Conservation (phyloP, 2,329 filamentous ascomycete species). For the Apiospora arundinis region DNA sequence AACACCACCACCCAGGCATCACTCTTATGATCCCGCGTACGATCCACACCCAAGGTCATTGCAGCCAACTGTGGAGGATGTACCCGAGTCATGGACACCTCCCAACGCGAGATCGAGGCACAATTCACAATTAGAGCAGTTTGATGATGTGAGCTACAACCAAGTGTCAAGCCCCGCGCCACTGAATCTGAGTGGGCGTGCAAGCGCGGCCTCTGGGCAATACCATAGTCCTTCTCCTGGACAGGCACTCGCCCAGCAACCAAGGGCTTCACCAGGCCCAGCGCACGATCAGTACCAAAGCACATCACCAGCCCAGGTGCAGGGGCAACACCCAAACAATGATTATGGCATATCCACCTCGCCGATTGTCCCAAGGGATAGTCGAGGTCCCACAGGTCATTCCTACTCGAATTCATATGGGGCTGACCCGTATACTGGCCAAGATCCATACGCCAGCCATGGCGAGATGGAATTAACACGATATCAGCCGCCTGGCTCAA, state of each 20-base stretch:
- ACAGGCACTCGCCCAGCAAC: constrained; percentile 23
- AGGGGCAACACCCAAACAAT: constrained; percentile 17
- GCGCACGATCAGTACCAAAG: constrained; percentile 33
- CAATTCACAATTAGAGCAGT: constrained; percentile 35
- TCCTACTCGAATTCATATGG: constrained; percentile 29
- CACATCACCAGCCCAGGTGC: constrained; percentile 36
- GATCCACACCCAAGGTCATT: constrained; percentile 56
- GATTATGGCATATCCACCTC: constrained; percentile 21
- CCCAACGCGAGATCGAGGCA: constrained; percentile 35
- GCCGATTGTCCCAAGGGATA: constrained; percentile 12
- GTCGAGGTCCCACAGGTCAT: constrained; percentile 7
- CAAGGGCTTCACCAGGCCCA: not conserved
- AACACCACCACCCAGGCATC: constrained; percentile 50
- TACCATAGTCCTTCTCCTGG: constrained; percentile 40
- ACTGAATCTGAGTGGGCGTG: constrained; percentile 48
- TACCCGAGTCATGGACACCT: constrained; percentile 57
- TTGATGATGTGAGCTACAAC: constrained; percentile 50
- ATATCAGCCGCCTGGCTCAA: constrained; percentile 37
- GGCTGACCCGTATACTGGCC: constrained; percentile 26
- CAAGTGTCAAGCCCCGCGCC: constrained; percentile 51
- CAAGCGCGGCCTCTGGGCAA: constrained; percentile 40
- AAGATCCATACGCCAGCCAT: constrained; percentile 36
- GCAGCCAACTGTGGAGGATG: constrained; percentile 70
- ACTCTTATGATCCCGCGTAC: constrained; percentile 57
- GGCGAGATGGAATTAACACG: constrained; percentile 45